These are phyloP conservation scores for Agaricus blazei DNA, from an alignment of 768 basidiomycete species.

Conservation along the genomic window DNA sequence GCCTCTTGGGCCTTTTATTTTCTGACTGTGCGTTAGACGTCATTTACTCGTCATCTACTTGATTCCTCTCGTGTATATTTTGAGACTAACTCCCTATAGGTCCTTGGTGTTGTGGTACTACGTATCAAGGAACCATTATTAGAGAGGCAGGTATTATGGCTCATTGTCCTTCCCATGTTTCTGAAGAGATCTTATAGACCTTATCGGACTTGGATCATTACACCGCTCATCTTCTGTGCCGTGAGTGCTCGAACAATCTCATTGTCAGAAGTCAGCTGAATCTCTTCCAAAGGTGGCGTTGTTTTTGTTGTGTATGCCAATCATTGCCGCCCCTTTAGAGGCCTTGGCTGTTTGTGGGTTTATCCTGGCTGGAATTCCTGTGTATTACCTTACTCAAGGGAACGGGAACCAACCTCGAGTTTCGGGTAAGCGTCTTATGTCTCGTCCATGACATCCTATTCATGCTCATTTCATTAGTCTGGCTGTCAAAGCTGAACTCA, in stretches of 20 bases:
- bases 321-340: conserved; percentile 88
- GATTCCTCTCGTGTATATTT: neutral
- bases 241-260: conserved; percentile 38
- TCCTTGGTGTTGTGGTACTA: conserved; percentile 82
- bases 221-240: conserved; percentile 85
- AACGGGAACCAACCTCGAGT: conserved; percentile 35
- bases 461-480: conserved; percentile 19
- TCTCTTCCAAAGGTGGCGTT: conserved; percentile 59
- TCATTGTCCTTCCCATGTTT: neutral
- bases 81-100: conserved; percentile 34
- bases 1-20: conserved; percentile 88
- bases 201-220: conserved; percentile 88
- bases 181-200: conserved; percentile 47
- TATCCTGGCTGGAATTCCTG: conserved; percentile 71
- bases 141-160: conserved; percentile 48
- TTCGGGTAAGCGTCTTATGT: conserved; percentile 31
- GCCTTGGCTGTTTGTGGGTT: conserved; percentile 77
- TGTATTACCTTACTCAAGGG: conserved; percentile 74
- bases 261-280: neutral
- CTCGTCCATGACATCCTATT: neutral
- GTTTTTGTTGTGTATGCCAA: conserved; percentile 90
- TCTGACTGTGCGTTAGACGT: conserved; percentile 53
- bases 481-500: conserved; percentile 26
- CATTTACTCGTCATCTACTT: neutral
- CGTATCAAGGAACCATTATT: conserved; percentile 88